These are phyloP conservation scores for Glarea lozoyensis DNA, from an alignment of 495 filamentous ascomycete species.

Conservation along the genomic window DNA sequence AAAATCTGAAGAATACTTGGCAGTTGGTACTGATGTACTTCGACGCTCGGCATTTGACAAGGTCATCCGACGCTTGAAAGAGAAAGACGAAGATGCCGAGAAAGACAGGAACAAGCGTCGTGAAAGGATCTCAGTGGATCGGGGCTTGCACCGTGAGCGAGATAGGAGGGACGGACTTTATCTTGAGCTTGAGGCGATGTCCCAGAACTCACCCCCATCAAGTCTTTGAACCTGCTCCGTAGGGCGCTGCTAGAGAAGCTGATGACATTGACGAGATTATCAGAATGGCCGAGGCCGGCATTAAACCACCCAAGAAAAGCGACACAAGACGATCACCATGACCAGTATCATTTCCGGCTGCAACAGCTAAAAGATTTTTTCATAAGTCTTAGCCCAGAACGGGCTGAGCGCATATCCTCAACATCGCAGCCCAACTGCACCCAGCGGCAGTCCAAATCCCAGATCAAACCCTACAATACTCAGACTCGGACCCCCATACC, in stretches of 20 bases:
- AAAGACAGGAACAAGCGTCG: conserved; percentile 58
- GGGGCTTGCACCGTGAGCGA: conserved; percentile 43
- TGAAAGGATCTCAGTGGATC: conserved; percentile 53
- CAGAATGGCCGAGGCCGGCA: conserved; percentile 47
- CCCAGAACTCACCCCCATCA: no score
- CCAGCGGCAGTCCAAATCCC: no score
- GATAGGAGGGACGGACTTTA: conserved; percentile 53
- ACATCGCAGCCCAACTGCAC: no score
- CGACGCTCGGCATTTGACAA: conserved; percentile 87
- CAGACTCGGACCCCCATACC: no score
- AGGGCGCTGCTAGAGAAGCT: conserved; percentile 36
- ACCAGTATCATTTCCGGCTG: no score
- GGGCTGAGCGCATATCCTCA: no score
- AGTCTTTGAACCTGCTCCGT: no score
- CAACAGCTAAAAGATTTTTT: no score
- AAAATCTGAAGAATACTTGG: conserved; percentile 73
- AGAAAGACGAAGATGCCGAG: conserved; percentile 81
- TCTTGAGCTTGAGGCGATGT: no score
- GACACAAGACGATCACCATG: no score
- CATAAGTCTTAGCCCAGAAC: no score
- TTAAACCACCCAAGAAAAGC: conserved; percentile 39
- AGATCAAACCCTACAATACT: no score
- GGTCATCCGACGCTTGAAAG: conserved; percentile 76
- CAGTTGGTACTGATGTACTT: conserved; percentile 70
- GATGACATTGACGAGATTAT: conserved; percentile 51